Base-by-base conservation (phyloP, 2,329 filamentous ascomycete species). In the Calonectria hongkongensis region DNA sequence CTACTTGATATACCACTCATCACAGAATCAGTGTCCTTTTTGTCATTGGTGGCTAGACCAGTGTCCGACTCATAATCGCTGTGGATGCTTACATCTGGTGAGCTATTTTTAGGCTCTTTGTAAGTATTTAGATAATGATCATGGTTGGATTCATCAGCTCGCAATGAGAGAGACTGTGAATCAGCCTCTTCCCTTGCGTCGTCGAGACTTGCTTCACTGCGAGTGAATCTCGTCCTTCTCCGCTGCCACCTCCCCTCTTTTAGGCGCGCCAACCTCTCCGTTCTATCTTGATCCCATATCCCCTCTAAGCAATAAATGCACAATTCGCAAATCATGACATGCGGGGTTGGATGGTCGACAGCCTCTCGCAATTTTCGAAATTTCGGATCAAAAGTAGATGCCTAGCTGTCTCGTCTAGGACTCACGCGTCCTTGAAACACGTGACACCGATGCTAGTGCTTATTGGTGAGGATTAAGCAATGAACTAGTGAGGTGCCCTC, bases 201-300 rank as follows among this genome's bases (percentile, higher is more conserved):
- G n/a, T 39, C 30, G 4, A 39, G 18, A 39, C 51, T 25, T 7
- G 30, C 18, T 25, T 36, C 51, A 18, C 30, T 56, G 30, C 51
- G 18, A 21, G 18, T 2, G 4, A 15, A 18, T 36, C 18, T 36
- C 16, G 6, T 9, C 2, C 18, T 8, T 56, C 50, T 39, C 6
- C 30, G n/a, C 51, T 15, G 10, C 51, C 30, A 39, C 30, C n/a
- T 7, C 51, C 18, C 2, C 2, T 13, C 8, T 39, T 21, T n/a
- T n/a, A 39, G n/a, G 3, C 51, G 30, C 51, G 51, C 51, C 10
- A 56, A 30, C 30, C 51, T 56, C 30, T 56, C 51, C 18, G 51
- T 56, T 25, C 12, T 16, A 39, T 56, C 51, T 25, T 56, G 9
- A 39, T 56, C 51, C 51, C 51, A 56, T 56, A 56, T 56, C 30